phyloP scores from a whole-genome alignment of 1,139 yeast species.

The Suhomyces bolitotheri region DNA sequence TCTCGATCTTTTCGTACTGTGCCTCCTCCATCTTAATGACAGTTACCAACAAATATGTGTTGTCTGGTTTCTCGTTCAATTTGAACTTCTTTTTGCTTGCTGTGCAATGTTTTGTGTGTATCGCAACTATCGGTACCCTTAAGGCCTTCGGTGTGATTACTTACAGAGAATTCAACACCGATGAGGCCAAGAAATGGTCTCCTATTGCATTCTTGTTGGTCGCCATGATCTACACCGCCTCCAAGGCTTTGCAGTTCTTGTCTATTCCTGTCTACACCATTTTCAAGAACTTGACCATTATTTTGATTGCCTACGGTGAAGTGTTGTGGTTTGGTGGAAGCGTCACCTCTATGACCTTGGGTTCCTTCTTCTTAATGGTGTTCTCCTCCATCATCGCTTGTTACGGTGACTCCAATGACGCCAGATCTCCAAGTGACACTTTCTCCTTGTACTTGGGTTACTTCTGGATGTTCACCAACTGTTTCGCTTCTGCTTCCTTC shows the following conservation, averaged over 20 bases:
- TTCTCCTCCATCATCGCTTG: constrained; percentile 92
- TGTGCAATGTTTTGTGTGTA: constrained; percentile 80
- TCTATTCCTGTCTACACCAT: constrained; percentile 96
- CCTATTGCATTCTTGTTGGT: constrained; percentile 91
- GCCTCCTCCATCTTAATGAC: constrained; percentile 94
- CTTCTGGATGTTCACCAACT: constrained; percentile 95
- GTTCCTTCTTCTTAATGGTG: constrained; percentile 88
- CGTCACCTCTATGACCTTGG: constrained; percentile 86
- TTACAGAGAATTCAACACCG: constrained; percentile 79
- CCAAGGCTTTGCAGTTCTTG: constrained; percentile 89
- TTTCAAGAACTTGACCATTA: constrained; percentile 95
- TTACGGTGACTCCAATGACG: constrained; percentile 60
- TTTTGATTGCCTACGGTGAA: constrained; percentile 96
- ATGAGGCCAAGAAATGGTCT: constrained; percentile 92
- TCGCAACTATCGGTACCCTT: constrained; percentile 66
- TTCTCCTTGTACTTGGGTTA: constrained; percentile 73
- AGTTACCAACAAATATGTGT: constrained; percentile 93
- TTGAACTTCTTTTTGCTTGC: constrained; percentile 87
- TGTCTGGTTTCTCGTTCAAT: constrained; percentile 80
- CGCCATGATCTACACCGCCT: constrained; percentile 92
- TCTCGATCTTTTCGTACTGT: constrained; percentile 86
- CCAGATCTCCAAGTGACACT: constrained; percentile 32
- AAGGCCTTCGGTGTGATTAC: constrained; percentile 76
- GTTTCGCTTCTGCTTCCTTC: constrained; percentile 90
- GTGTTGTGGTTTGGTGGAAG: constrained; percentile 95